Base-by-base conservation (phyloP, 2,329 filamentous ascomycete species). In the Aspergillus bombycis region DNA sequence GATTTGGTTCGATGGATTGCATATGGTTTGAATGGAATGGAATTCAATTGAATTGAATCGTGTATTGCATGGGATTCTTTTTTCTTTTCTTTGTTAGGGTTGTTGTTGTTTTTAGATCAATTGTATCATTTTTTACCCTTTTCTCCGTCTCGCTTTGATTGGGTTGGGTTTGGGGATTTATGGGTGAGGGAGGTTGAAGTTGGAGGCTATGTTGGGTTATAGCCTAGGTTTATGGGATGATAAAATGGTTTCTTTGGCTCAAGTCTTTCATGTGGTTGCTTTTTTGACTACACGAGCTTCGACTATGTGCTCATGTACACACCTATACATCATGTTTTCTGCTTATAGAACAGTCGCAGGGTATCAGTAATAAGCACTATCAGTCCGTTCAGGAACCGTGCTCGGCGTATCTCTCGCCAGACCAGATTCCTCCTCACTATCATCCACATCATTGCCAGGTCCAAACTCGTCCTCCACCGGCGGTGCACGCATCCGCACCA, bases 401-500 rank as follows among this genome's bases (percentile, higher is more conserved):
- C 77, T 77, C 4, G 74, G 75, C 9, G 76, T 70, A 23, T 57
- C 67, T 55, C 63, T 62, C 14, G 70, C 66, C 19, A 60, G 64
- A 2, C 63, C 69, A 36, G 62, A 69, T 7, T 74, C 74, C 0
- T 76, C 77, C 6, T 81, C 82, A 19, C 80, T 82, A 23, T 82
- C 82, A 58, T 82, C 81, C 14, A 79, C 74, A 46, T 84, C 83
- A 60, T 72, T 74, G 19, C 69, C 71, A n/a, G 68, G 58, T 36
- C 60, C 50, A n/a, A 71, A 68, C 21, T 85, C 81, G 4, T 80
- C 78, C 3, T 83, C 81, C 61, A 85, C 83, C 4, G 84, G 83
- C 4, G 85, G 84, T 21, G 84, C 86, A 61, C 86, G 80, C 84
- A 89, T 86, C 14, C 80, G 79, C 11, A 81, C 71, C 12, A 98